Evolutionary conservation across 495 filamentous ascomycete genomes (phyloP).

Genomic region (Hypoxylon fuscum): DNA sequence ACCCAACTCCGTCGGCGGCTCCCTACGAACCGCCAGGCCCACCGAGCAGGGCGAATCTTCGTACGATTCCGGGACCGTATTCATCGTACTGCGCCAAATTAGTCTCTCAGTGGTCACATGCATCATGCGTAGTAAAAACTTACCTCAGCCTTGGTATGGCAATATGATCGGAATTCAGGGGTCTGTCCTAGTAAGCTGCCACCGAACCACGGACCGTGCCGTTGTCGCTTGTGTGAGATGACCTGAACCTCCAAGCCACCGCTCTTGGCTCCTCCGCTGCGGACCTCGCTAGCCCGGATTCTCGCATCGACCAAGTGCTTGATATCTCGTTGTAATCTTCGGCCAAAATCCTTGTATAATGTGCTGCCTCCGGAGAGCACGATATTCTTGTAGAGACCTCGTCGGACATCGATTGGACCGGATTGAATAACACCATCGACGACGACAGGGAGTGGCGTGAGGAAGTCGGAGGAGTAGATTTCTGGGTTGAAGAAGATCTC

Average conservation of each 20-base stretch:
- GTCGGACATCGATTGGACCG: constrained; percentile 94
- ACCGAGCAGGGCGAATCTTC: constrained; percentile 92
- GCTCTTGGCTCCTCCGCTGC: constrained; percentile 88
- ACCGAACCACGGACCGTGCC: constrained; percentile 99
- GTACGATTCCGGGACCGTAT: constrained; percentile 92
- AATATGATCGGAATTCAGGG: constrained; percentile 98
- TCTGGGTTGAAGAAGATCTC: constrained; percentile 99
- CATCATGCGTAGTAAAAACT: constrained; percentile 20
- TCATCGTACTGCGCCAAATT: constrained; percentile 75
- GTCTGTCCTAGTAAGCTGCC: constrained; percentile 96
- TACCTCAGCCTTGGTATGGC: constrained; percentile 92
- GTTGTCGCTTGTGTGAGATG: constrained; percentile 93
- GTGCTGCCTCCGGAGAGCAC: constrained; percentile 96
- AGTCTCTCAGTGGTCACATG: constrained; percentile 28
- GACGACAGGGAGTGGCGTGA: constrained; percentile 91
- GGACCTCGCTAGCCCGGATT: constrained; percentile 73
- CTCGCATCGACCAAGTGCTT: constrained; percentile 84
- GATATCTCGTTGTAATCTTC: constrained; percentile 95
- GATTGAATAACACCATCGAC: constrained; percentile 97
- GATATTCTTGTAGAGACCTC: constrained; percentile 99
- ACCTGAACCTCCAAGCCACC: constrained; percentile 96
- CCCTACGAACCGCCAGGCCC: constrained; percentile 77
- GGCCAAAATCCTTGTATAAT: constrained; percentile 96
- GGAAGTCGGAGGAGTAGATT: constrained; percentile 97
- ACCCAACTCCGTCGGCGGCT: constrained; percentile 2